Percentiles rank a stretch among this genome's conserved stretches.
Evolutionary conservation across 495 filamentous ascomycete genomes (phyloP).

Genomic region (Penicillium waksmanii): DNA sequence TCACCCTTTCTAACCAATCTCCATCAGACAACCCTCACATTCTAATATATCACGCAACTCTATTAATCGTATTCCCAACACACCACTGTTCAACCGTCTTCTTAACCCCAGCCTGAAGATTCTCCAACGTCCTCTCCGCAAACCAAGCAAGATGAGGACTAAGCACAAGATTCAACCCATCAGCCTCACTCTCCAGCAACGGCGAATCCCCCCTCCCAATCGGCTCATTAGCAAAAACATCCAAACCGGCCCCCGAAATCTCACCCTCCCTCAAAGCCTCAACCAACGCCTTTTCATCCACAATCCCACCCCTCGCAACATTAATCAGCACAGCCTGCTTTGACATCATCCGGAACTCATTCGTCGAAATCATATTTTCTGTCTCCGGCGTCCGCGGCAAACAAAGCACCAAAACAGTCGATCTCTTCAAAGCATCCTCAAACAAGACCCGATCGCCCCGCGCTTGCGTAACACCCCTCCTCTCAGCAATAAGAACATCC

Average conservation of each 20-base stretch:
- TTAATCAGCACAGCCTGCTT: slow-evolving; percentile 55
- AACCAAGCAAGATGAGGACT: slow-evolving; percentile 49
- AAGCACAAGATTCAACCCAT: slow-evolving; percentile 39
- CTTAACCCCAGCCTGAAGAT: slow-evolving; percentile 26
- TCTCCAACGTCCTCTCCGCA: slow-evolving; percentile 37
- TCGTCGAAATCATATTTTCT: slow-evolving; percentile 44
- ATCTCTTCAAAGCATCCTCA: slow-evolving; percentile 40
- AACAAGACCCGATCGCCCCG: slow-evolving; percentile 46
- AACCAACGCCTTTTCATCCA: slow-evolving; percentile 50
- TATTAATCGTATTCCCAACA: slow-evolving; percentile 4
- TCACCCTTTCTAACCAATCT: no score
- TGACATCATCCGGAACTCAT: slow-evolving; percentile 55
- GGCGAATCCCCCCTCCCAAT: slow-evolving; percentile 33
- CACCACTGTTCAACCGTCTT: slow-evolving; percentile 1
- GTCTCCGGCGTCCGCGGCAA: slow-evolving; percentile 32
- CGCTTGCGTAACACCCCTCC: slow-evolving; percentile 20
- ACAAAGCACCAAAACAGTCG: slow-evolving; percentile 49
- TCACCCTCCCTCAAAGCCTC: slow-evolving; percentile 36
- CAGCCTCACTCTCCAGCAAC: slow-evolving; percentile 19
- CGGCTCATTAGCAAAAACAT: slow-evolving; percentile 59
- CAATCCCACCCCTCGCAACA: slow-evolving; percentile 59
- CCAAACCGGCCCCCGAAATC: slow-evolving; percentile 50
- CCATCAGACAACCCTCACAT: neutral
- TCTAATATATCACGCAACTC: neutral
- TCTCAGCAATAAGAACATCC: slow-evolving; percentile 53